Percentiles rank a stretch among this genome's conserved stretches.
phyloP scores from a whole-genome alignment of 163 green algal species.

The Volvox carteri region DNA sequence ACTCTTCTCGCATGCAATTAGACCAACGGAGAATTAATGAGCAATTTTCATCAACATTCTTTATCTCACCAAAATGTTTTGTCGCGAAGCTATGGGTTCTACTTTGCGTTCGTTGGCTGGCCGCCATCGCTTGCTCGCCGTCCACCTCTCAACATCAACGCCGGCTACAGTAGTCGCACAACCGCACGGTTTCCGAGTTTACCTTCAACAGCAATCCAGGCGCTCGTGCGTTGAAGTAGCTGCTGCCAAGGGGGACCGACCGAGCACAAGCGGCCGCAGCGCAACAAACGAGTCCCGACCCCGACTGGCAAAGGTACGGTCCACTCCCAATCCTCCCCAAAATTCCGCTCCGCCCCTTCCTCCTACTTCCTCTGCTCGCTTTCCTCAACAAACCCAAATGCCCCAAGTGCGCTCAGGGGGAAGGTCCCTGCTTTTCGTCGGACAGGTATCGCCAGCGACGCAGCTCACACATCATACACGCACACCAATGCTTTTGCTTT shows the following conservation, averaged over 20 bases:
- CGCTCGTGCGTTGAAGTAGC: background rate
- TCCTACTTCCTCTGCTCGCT: too few relatives aligned
- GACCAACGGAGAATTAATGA: too few relatives aligned
- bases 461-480: background rate
- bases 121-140: background rate
- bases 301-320: slow-evolving; percentile 16
- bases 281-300: background rate
- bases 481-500: background rate
- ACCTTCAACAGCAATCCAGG: background rate
- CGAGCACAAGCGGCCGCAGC: slow-evolving; percentile 21
- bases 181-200: background rate
- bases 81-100: background rate
- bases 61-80: too few relatives aligned
- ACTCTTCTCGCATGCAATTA: too few relatives aligned
- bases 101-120: background rate
- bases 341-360: background rate
- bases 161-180: background rate
- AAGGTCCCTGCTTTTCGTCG: background rate
- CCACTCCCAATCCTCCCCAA: background rate
- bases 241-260: background rate
- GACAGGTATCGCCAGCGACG: background rate
- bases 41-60: too few relatives aligned
- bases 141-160: background rate
- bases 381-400: too few relatives aligned
- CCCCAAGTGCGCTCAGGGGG: too few relatives aligned